These are phyloP conservation scores for Xylaria sp. DNA, from an alignment of 2,329 filamentous ascomycete genomes.

Conservation along the genomic window DNA sequence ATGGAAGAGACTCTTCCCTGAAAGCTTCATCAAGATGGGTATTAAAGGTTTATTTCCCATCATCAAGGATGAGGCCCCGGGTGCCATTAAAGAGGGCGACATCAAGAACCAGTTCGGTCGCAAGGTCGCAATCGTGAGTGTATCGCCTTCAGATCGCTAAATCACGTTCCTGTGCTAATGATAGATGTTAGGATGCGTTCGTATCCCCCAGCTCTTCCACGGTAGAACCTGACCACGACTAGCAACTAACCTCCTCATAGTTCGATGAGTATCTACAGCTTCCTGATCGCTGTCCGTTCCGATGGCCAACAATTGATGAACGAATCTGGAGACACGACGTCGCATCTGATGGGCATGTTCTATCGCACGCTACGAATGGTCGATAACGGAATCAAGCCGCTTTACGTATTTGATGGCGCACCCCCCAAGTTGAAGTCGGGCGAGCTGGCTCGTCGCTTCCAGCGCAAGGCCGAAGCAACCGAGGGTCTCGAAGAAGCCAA, in stretches of 20 bases:
- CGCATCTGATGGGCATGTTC: slow-evolving; percentile 99
- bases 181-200: slow-evolving; percentile 58
- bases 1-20: background rate
- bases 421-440: slow-evolving; percentile 97
- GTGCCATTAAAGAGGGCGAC: slow-evolving; percentile 92
- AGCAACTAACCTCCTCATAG: slow-evolving; percentile 43
- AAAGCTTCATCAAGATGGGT: slow-evolving; percentile 51
- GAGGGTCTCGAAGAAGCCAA: slow-evolving; percentile 93
- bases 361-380: slow-evolving; percentile 98
- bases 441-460: slow-evolving; percentile 93
- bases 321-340: slow-evolving; percentile 94
- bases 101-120: slow-evolving; percentile 99
- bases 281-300: slow-evolving; percentile 95
- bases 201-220: slow-evolving; percentile 21
- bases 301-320: slow-evolving; percentile 96
- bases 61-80: slow-evolving; percentile 91
- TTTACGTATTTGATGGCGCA: slow-evolving; percentile 97
- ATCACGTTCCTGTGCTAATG: slow-evolving; percentile 20
- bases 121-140: slow-evolving; percentile 91
- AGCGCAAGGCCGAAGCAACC: slow-evolving; percentile 89
- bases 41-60: slow-evolving; percentile 77
- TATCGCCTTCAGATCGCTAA: background rate
- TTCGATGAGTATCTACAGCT: slow-evolving; percentile 99
- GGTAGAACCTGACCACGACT: background rate
- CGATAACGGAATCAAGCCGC: slow-evolving; percentile 97